Evolutionary conservation across 1,284 basidiomycete genomes (phyloP), one percentile per base, ranked within the genome.

Genomic region (Fistulinella cinereoalba): DNA sequence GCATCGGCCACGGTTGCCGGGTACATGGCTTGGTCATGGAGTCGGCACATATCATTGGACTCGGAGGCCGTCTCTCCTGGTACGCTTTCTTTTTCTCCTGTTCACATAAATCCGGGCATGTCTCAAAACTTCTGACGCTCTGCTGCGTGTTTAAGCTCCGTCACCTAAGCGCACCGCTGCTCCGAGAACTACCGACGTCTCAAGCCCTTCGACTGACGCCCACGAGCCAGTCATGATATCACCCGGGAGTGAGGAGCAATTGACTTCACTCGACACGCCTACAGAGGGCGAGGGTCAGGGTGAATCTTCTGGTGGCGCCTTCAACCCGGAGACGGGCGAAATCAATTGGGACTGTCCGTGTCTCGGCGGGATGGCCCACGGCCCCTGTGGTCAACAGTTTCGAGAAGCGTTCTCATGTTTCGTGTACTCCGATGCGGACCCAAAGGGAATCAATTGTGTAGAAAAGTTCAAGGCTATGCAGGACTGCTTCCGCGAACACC

Each of bases 331-430:
- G 56, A 99, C 96, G 1, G 96, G 96, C 41, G 92, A 97, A 75
- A 96, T 97, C 63, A 97, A 97, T 73, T 97, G 94, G 93, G 93
- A 96, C 66, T 97, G 93, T 66, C 92, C 93, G 2, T 99, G 96
- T 67, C 82, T 99, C 11, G 96, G 96, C 22, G 97, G 96, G 46
- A 98, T 99, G 97, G 95, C 97, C 3, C 79, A 97, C 61, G 97
- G 97, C 6, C 93, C 95, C 2, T 99, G 96, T 63, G 96, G 96
- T 11, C 78, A 82, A 54, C 80, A 98, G 61, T 99, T 99, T 76
- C 87, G 91, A 58, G 88, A 87, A 52, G 96, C 97, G 0, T 99
- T 99, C 73, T 92, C 92, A 33, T 99, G 96, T 73, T 99, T 99
- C 60, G 84, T 99, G 5, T 89, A 83, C 69, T 95, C 91, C 9